Evolutionary conservation across 1,284 basidiomycete species (phyloP).

Genomic region (Fistulinella cinereoalba): DNA sequence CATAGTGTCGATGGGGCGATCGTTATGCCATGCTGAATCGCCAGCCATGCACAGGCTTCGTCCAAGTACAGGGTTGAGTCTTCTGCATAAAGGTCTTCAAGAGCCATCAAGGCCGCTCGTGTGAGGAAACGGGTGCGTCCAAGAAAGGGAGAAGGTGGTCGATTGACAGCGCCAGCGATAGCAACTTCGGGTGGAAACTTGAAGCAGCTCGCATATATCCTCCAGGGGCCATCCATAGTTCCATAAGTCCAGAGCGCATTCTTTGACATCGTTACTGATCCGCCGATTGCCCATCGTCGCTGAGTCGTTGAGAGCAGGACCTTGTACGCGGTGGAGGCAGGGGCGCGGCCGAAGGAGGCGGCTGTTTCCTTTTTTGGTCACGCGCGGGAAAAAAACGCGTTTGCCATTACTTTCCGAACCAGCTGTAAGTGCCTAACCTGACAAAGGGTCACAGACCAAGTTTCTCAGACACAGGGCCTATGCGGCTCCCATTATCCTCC

Average conservation of each 20-base stretch:
- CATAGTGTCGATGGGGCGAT: neutral
- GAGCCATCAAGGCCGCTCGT: neutral
- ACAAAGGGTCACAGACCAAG: too few species aligned
- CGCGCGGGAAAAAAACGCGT: too few species aligned
- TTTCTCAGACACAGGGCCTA: neutral
- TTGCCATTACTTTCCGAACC: too few species aligned
- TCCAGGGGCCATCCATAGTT: constrained; percentile 1
- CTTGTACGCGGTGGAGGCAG: too few species aligned
- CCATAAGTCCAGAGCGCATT: neutral
- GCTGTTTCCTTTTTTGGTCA: too few species aligned
- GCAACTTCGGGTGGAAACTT: neutral
- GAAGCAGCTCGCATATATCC: constrained; percentile 3
- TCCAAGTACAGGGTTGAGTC: constrained; percentile 1
- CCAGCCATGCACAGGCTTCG: constrained; percentile 1
- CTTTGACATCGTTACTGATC: neutral
- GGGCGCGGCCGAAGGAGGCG: too few species aligned
- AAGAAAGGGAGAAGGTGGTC: constrained; percentile 1
- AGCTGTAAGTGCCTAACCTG: too few species aligned
- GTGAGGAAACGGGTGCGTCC: neutral
- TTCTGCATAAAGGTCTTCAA: neutral
- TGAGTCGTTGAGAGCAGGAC: too few species aligned
- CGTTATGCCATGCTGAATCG: neutral
- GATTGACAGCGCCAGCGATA: constrained; percentile 1
- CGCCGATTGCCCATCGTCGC: neutral
- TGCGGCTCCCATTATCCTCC: constrained; percentile 25